Conservation (phyloP, 345 rosid genomes). For the Brassica napus region Da-Ae NC_063436.1:19842001-19842500, state of each 20-base stretch:
- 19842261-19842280: constrained; percentile 28
- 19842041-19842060: neutral
- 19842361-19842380: constrained; percentile 38
- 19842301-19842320: constrained; percentile 16
- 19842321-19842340: constrained; percentile 25
- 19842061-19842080: neutral
- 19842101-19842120: constrained; percentile 36
- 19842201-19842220: constrained; percentile 96
- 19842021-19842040: neutral
- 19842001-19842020: neutral
- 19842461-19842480: constrained; percentile 37
- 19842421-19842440: constrained; percentile 20
- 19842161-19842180: constrained; percentile 86
- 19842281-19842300: constrained; percentile 6
- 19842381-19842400: constrained; percentile 44
- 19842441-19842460: constrained; percentile 18
- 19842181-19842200: constrained; percentile 91
- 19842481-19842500: constrained; percentile 15
- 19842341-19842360: constrained; percentile 27
- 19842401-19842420: constrained; percentile 32
- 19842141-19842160: constrained; percentile 97
- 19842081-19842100: constrained; percentile 23
- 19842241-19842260: constrained; percentile 83
- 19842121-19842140: constrained; percentile 80
- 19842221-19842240: constrained; percentile 99